phyloP scores from a whole-genome alignment of 768 basidiomycete genomes.

The Lactifluus echinatus region DNA sequence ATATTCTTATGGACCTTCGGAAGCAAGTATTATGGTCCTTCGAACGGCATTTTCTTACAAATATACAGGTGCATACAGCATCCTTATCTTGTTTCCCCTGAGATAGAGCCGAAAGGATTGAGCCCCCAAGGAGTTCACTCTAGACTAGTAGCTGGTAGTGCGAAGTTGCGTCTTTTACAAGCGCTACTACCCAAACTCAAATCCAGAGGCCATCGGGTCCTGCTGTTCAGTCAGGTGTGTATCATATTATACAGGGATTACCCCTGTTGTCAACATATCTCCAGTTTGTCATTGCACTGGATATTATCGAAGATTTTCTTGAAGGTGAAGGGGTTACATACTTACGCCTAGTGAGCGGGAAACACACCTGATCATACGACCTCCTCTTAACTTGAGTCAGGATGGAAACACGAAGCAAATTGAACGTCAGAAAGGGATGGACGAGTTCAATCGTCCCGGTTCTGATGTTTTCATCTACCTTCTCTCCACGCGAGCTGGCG shows the following conservation, averaged over 20 bases:
- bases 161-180: conserved; percentile 77
- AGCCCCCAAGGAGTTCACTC: conserved; percentile 55
- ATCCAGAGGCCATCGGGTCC: conserved; percentile 76
- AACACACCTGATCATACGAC: conserved; percentile 4
- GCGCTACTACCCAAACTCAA: conserved; percentile 74
- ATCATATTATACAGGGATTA: neutral
- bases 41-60: neutral
- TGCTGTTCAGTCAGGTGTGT: conserved; percentile 85
- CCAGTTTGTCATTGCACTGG: conserved; percentile 81
- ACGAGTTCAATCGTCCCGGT: conserved; percentile 80
- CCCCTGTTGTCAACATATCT: neutral
- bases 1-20: conserved; percentile 80
- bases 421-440: conserved; percentile 90
- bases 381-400: conserved; percentile 31
- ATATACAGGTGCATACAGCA: conserved; percentile 76
- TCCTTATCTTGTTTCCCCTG: conserved; percentile 75
- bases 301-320: conserved; percentile 86
- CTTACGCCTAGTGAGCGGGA: conserved; percentile 55
- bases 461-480: conserved; percentile 91
- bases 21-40: conserved; percentile 44
- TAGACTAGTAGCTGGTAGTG: conserved; percentile 72
- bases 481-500: conserved; percentile 72
- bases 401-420: conserved; percentile 84
- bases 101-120: conserved; percentile 67
- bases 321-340: conserved; percentile 71